Conservation (phyloP, 192 early-diverging fungal species). For the Chytriomyces hyalinus region DNA sequence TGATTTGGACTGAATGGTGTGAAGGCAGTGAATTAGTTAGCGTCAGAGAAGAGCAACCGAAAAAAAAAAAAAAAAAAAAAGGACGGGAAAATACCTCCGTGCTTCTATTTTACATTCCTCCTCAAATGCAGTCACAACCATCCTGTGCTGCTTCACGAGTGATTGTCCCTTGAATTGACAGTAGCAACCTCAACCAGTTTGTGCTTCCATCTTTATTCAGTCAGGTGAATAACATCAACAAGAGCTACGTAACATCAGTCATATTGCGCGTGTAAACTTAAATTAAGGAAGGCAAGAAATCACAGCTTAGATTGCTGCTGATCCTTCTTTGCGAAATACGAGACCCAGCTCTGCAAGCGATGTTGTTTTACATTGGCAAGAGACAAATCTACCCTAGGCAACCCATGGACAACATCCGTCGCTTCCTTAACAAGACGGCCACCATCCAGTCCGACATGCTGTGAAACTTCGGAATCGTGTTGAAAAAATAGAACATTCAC, state of each 20-base stretch:
- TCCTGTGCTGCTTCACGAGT: slow-evolving; percentile 87
- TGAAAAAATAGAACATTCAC: slow-evolving; percentile 55
- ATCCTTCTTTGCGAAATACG: slow-evolving; percentile 19
- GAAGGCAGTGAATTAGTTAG: no score
- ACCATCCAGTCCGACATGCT: slow-evolving; percentile 16
- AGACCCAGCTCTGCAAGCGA: slow-evolving; percentile 35
- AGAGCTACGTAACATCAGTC: no score
- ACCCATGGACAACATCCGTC: not conserved
- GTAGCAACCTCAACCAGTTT: slow-evolving; percentile 76
- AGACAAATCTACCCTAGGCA: slow-evolving; percentile 37
- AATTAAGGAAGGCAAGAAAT: not conserved
- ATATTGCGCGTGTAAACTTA: no score
- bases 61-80: no score
- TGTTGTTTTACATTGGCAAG: slow-evolving; percentile 36
- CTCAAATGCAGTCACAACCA: slow-evolving; percentile 85
- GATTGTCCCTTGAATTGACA: slow-evolving; percentile 72
- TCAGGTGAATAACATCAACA: no score
- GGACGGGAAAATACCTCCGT: no score
- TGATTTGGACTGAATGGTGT: no score
- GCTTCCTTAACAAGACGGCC: slow-evolving; percentile 7
- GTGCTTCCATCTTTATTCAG: no score
- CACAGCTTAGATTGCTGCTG: not conserved
- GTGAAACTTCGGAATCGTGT: not conserved
- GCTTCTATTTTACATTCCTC: slow-evolving; percentile 74
- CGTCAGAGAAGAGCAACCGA: no score